A percentile compares a stretch with the other conserved stretches of the same genome.
phyloP scores from a whole-genome alignment of 2,329 filamentous ascomycete genomes.

The Sphaerulina vaccinii region DNA sequence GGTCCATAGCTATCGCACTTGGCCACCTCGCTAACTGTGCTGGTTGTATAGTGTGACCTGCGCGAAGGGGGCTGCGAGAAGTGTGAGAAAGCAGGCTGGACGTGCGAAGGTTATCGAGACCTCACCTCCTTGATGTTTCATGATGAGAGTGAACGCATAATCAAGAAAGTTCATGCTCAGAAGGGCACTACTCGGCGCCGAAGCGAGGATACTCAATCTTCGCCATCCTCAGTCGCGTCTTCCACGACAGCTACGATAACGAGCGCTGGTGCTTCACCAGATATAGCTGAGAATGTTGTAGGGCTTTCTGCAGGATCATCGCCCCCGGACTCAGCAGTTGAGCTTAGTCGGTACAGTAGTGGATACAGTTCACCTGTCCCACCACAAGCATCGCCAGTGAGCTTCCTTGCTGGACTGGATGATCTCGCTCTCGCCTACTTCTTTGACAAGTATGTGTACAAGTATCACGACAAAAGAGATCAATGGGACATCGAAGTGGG shows the following conservation, averaged over 20 bases:
- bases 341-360: not conserved
- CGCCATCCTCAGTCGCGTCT: not conserved
- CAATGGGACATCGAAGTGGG: slow-evolving; percentile 18
- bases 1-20: not conserved
- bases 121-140: slow-evolving; percentile 19
- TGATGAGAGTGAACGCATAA: slow-evolving; percentile 19
- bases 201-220: slow-evolving; percentile 1
- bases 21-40: slow-evolving; percentile 17
- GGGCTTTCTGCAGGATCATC: not conserved
- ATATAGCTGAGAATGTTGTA: not conserved
- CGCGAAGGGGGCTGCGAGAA: slow-evolving; percentile 19
- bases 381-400: slow-evolving; percentile 1
- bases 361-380: not conserved
- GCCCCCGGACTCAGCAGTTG: not conserved
- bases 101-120: slow-evolving; percentile 19
- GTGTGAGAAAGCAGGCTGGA: slow-evolving; percentile 21
- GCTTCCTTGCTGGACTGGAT: slow-evolving; percentile 8
- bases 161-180: slow-evolving; percentile 16
- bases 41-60: slow-evolving; percentile 16
- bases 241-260: not conserved
- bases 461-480: slow-evolving; percentile 18
- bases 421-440: slow-evolving; percentile 17
- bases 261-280: not conserved
- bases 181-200: slow-evolving; percentile 18
- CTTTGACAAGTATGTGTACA: slow-evolving; percentile 19